Evolutionary conservation across 2,329 filamentous ascomycete species (phyloP).

Genomic region (Fusarium sambucinum): DNA sequence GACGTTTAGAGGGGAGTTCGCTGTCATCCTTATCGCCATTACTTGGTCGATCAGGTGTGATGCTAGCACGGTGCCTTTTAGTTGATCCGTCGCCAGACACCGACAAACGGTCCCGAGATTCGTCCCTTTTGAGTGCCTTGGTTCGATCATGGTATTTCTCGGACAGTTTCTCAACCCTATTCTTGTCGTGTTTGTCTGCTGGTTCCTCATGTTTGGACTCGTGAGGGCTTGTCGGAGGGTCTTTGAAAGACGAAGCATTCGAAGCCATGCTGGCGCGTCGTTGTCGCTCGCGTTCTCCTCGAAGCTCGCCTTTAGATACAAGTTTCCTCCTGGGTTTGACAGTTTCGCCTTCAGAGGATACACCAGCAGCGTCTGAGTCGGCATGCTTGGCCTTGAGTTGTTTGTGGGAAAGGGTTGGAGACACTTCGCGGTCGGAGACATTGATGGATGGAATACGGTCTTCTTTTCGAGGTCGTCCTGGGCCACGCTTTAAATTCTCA

Average conservation of each 20-base stretch:
- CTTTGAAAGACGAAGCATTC: constrained; percentile 65
- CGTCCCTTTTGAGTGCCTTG: constrained; percentile 71
- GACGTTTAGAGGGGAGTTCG: constrained; percentile 66
- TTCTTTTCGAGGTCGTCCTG: constrained; percentile 68
- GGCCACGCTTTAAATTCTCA: constrained; percentile 64
- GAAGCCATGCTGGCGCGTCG: constrained; percentile 70
- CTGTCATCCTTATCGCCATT: constrained; percentile 65
- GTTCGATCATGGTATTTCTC: constrained; percentile 71
- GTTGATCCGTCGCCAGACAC: constrained; percentile 63
- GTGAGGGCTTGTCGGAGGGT: constrained; percentile 63
- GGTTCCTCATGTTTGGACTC: constrained; percentile 63
- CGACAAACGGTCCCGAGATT: constrained; percentile 67
- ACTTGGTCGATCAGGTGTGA: constrained; percentile 67
- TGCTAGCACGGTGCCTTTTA: constrained; percentile 71
- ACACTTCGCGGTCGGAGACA: constrained; percentile 66
- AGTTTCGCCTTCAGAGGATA: constrained; percentile 69
- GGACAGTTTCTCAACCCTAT: constrained; percentile 53
- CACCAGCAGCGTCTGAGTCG: constrained; percentile 65
- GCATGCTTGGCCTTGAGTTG: constrained; percentile 63
- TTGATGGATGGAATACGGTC: constrained; percentile 61
- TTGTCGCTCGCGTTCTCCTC: constrained; percentile 69
- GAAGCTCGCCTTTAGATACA: constrained; percentile 72
- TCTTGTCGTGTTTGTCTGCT: constrained; percentile 60
- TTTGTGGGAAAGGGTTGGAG: constrained; percentile 62
- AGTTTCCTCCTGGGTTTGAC: constrained; percentile 72